Evolutionary conservation across 1,284 basidiomycete genomes (phyloP), one percentile per base, ranked within the genome.

Genomic region (Cyathus pygmaeus): DNA sequence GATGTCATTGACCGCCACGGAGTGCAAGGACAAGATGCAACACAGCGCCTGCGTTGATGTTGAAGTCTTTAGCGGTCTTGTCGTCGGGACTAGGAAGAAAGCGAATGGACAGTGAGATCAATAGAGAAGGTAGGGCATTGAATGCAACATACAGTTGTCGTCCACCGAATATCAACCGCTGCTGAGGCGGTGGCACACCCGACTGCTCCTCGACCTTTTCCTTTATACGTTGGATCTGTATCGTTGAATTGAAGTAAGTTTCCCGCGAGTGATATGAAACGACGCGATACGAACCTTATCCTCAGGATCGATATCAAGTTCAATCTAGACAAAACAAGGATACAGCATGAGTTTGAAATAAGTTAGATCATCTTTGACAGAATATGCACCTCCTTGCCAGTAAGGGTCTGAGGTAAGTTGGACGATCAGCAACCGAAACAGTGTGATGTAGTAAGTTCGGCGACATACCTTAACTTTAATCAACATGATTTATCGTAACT

Each of bases 161-260:
- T 50, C 98, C 98, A 71, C 89, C 83, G 77, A 94, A 99, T 77
- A 99, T 99, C 71, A 99, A 81, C 62, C 98, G 89, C 78, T 99
- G 98, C 79, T 99, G 98, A 42, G 87, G 94, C 62, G 98, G 97
- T 19, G 98, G 98, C 53, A 99, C 98, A 71, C 97, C 98, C 44
- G 96, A 97, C 81, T 99, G 98, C 82, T 99, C 97, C 79, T 99
- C 98, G 31, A 99, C 95, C 77, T 95, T 94, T 85, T 98, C 96
- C 83, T 99, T 99, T 82, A 99, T 97, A 68, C 95, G 91, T 52
- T 89, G 86, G 75, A 98, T 95, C 96, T 98, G 65, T 55, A 46
- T 21, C 26, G 59, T 51, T 54, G 57, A 53, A 42, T 44, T 57
- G 53, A 59, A 23, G 42, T 52, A 17, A 53, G 51, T 23, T 47